Evolutionary conservation across 176 grass and related monocot genomes (phyloP).

Genomic region (Oryza officinalis): DNA sequence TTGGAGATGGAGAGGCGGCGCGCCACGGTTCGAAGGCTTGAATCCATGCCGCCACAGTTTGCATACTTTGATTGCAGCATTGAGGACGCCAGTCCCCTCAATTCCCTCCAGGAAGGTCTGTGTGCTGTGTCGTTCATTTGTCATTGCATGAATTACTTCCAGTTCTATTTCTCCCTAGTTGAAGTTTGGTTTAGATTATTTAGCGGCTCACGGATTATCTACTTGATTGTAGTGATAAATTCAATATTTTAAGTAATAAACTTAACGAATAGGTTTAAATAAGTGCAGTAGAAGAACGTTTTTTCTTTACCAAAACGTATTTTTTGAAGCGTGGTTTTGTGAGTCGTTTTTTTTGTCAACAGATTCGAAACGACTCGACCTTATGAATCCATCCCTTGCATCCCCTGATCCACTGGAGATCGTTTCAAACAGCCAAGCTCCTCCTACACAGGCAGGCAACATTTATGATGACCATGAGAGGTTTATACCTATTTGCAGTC

Average conservation of each 20-base stretch:
- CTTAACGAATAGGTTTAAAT: no score
- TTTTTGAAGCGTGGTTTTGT: neutral
- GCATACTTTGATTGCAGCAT: constrained; percentile 43
- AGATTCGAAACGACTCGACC: constrained; percentile 42
- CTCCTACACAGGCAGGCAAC: constrained; percentile 28
- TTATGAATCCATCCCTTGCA: constrained; percentile 15
- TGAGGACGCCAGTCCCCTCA: constrained; percentile 32
- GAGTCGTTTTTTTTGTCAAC: neutral
- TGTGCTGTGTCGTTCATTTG: neutral
- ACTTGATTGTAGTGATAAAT: no score
- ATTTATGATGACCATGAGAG: constrained; percentile 45
- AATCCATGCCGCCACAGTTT: constrained; percentile 1
- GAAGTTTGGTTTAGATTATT: no score
- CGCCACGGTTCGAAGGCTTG: constrained; percentile 10
- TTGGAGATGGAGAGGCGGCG: constrained; percentile 48
- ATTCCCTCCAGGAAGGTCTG: constrained; percentile 15
- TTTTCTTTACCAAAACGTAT: no score
- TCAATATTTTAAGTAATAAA: no score
- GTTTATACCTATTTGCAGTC: neutral
- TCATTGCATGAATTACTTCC: neutral
- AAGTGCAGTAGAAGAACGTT: no score
- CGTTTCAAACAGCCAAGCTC: constrained; percentile 37
- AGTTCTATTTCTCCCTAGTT: no score
- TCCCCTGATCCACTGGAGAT: constrained; percentile 5
- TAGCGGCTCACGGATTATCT: neutral